Evolutionary conservation across 192 early-diverging fungal genomes (phyloP), one percentile per base, ranked within the genome.

Genomic region (Haplosporangium gracile): DNA sequence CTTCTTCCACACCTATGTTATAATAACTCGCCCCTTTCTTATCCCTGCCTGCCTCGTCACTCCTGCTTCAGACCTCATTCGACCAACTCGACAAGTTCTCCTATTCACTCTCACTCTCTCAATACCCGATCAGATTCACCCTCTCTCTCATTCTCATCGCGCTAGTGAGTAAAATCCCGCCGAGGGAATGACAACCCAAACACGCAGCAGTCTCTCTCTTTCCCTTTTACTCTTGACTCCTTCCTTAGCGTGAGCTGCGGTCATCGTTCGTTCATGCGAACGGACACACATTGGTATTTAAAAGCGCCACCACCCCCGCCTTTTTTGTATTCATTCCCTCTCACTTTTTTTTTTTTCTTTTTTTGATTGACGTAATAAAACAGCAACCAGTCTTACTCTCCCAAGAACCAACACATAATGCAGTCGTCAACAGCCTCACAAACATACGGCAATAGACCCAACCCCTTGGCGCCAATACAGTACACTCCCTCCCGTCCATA

Each of bases 221-320:
- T 49, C 40, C n/a, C n/a, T 29, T 26, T 42, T 15, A 13, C 29
- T 49, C 20, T 70, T 70, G 49, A 51, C 24, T 22, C 38, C 45
- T 49, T 22, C 38, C 45, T 49, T 73, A 47, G 72, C 26, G 42
- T 38, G 20, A 22, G 39, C 24, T n/a, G 26, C 42, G 24, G 72
- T 45, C 72, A 73, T 45, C 45, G 42, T 73, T 73, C 45, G 72
- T 73, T 73, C 72, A 73, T 73, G n/a, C 70, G 38, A 71, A 72
- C 42, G 70, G 42, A 42, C n/a, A 26, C 26, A 16, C 26, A 15
- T 15, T 22, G 68, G 36, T 38, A n/a, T 45, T 24, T 26, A 72
- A 72, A 65, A 65, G 60, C 29, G 60, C 60, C 60, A 65, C 60
- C 60, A 32, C 49, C 49, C 18, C 49, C 49, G 36, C 32, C 11